Evolutionary conservation across 2,329 filamentous ascomycete genomes (phyloP).

Genomic region (Xylaria sp.): DNA sequence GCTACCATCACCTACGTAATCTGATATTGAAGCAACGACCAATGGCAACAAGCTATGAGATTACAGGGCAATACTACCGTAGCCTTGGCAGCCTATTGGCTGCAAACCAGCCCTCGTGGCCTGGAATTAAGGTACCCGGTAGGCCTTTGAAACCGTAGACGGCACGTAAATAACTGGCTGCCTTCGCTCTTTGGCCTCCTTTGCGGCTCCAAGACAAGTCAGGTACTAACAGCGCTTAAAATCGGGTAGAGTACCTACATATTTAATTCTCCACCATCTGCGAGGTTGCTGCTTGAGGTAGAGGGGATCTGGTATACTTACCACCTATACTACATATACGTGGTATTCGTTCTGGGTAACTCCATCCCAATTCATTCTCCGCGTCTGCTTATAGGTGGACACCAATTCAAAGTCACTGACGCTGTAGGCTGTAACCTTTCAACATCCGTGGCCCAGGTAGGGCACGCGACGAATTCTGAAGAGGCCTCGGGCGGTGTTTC

Average conservation of each 20-base stretch:
- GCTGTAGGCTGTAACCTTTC: neutral
- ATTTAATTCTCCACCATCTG: neutral
- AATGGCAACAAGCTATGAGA: conserved; percentile 26
- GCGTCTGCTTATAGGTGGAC: conserved; percentile 19
- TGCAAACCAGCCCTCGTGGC: conserved; percentile 17
- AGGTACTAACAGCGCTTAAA: conserved; percentile 12
- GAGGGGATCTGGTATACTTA: too few species aligned
- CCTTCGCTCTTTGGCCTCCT: neutral
- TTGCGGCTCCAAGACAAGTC: conserved; percentile 20
- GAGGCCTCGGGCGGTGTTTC: conserved; percentile 3
- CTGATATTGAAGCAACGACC: conserved; percentile 19
- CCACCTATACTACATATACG: too few species aligned
- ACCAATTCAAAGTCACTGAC: neutral
- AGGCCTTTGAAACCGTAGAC: conserved; percentile 3
- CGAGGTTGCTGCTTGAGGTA: too few species aligned
- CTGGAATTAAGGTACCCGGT: conserved; percentile 33
- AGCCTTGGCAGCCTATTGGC: conserved; percentile 25
- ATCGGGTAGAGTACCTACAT: neutral
- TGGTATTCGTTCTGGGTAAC: neutral
- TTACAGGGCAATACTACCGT: conserved; percentile 22
- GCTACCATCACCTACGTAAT: conserved; percentile 27
- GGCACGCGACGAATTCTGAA: conserved; percentile 13
- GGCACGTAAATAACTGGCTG: neutral
- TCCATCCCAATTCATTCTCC: neutral
- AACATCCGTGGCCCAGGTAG: neutral